phyloP scores from a whole-genome alignment of 768 basidiomycete species.

The Galerina marginata region DNA sequence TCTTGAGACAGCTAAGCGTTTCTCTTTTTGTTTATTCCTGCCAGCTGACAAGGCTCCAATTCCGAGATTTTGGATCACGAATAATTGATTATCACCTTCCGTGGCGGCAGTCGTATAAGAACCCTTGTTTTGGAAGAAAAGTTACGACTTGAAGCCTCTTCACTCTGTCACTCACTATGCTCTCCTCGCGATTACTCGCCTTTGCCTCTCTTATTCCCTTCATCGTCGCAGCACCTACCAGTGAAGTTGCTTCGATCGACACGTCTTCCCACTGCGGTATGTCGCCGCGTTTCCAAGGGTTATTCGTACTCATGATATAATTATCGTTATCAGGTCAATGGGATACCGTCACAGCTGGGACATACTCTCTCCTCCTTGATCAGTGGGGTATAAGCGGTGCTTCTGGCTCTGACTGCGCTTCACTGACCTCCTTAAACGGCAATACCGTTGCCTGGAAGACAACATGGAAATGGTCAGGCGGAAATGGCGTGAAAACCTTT shows the following conservation, averaged over 20 bases:
- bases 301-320: background rate
- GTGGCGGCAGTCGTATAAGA: conserved; percentile 4
- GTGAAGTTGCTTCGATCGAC: conserved; percentile 36
- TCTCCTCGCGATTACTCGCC: conserved; percentile 31
- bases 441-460: conserved; percentile 55
- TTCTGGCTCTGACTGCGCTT: conserved; percentile 58
- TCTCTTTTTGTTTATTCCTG: background rate
- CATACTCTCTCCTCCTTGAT: conserved; percentile 56
- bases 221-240: conserved; percentile 34
- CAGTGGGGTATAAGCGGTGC: conserved; percentile 50
- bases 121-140: background rate
- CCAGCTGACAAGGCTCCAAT: background rate
- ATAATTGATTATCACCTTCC: background rate
- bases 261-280: conserved; percentile 45
- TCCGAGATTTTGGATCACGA: background rate
- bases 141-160: background rate
- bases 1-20: no score
- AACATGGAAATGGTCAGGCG: conserved; percentile 59
- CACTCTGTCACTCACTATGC: conserved; percentile 12
- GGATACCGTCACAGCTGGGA: conserved; percentile 49
- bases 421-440: conserved; percentile 47
- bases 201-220: conserved; percentile 36
- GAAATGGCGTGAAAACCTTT: conserved; percentile 62
- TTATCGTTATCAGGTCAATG: conserved; percentile 47
- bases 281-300: background rate